Percentiles rank a stretch among this genome's conserved stretches.
Evolutionary conservation across 1,284 basidiomycete genomes (phyloP).

Genomic region (Malassezia dermatis): DNA sequence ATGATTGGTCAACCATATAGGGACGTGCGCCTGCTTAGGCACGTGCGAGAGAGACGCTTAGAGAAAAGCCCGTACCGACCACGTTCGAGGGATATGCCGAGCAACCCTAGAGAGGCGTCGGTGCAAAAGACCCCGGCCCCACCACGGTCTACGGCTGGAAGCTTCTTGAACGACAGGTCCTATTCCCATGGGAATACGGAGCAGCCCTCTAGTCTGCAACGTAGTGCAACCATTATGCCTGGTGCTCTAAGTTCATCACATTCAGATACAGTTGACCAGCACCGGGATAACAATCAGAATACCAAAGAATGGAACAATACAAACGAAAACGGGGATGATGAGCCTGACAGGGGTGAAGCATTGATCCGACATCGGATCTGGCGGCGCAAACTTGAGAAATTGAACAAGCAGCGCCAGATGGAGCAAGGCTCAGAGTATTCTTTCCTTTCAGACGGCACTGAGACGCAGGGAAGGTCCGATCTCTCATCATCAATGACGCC

Average conservation of each 20-base stretch:
- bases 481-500: not conserved
- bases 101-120: not conserved
- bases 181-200: not conserved
- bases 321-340: slow-evolving; percentile 52
- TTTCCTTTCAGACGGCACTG: not conserved
- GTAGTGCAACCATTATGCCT: not conserved
- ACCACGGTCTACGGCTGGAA: not conserved
- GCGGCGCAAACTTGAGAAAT: slow-evolving; percentile 49
- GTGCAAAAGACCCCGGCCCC: not conserved
- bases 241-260: not conserved
- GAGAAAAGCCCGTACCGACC: not conserved
- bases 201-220: not conserved
- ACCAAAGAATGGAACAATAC: not conserved
- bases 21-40: not conserved
- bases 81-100: not conserved
- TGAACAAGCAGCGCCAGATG: slow-evolving; percentile 44
- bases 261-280: not conserved
- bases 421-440: slow-evolving; percentile 16
- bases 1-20: not conserved
- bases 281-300: not conserved
- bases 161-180: not conserved
- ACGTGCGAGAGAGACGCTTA: not conserved
- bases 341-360: slow-evolving; percentile 53
- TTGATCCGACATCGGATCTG: slow-evolving; percentile 53
- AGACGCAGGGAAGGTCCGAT: not conserved